These are phyloP conservation scores for Kondoa malvinella DNA, from an alignment of 768 basidiomycete species.

Conservation along the genomic window DNA sequence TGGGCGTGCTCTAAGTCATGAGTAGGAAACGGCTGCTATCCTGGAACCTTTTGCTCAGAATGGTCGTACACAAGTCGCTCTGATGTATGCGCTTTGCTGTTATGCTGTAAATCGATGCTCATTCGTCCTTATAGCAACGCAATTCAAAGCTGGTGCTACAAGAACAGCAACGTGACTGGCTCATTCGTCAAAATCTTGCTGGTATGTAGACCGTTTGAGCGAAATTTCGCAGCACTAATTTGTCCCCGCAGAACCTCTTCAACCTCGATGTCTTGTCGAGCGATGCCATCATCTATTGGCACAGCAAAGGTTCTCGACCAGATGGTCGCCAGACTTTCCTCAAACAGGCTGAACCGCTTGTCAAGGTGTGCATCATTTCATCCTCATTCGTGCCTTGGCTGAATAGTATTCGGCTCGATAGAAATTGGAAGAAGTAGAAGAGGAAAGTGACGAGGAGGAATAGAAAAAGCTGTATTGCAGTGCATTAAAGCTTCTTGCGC, in stretches of 20 bases:
- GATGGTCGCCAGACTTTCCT: conserved; percentile 92
- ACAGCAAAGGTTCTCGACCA: conserved; percentile 88
- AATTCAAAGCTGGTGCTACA: conserved; percentile 89
- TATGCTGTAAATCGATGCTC: not conserved
- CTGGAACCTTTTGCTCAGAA: conserved; percentile 77
- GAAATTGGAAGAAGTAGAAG: conserved; percentile 17
- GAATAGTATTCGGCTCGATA: not conserved
- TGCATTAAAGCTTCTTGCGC: too few relatives aligned
- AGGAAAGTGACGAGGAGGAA: conserved; percentile 16
- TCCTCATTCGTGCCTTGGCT: conserved; percentile 22
- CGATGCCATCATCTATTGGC: conserved; percentile 94
- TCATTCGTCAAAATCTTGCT: conserved; percentile 90
- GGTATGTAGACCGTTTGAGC: conserved; percentile 33
- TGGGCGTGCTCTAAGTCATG: not conserved
- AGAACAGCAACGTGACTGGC: conserved; percentile 86
- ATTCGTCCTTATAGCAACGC: conserved; percentile 41
- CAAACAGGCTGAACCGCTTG: conserved; percentile 66
- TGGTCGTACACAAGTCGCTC: conserved; percentile 75
- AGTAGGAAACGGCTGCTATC: conserved; percentile 38
- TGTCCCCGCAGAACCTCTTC: conserved; percentile 55
- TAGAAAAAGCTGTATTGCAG: not conserved
- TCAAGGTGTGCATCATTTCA: conserved; percentile 43
- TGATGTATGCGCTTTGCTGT: conserved; percentile 39
- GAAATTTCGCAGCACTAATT: not conserved
- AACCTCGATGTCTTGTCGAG: conserved; percentile 90